Base-by-base conservation (phyloP, 1,139 yeast genomes). In the Saccharomyces hybrid region DNA sequence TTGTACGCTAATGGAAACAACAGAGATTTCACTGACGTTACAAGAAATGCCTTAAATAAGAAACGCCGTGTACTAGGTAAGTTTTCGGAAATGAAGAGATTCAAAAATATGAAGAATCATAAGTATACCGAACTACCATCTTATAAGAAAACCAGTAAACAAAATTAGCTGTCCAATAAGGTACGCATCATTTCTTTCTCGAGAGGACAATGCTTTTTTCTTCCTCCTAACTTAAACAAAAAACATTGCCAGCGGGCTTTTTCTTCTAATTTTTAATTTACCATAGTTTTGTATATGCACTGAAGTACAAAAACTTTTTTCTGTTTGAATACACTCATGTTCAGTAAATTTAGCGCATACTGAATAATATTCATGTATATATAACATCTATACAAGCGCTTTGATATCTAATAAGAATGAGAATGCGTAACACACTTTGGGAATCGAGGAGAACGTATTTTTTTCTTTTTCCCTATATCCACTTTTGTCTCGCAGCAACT, bases 1-100 rank as follows among this genome's bases (percentile, higher is more conserved):
- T 77, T 84, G 11, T 74, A 72, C 61, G 57, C 78, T 54, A 86
- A 84, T 65, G 57, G 59, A n/a, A 76, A 74, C 59, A 73, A 78
- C 55, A 73, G 81, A 63, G 83, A 79, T 60, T 70, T 79, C 50
- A 69, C 78, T 2, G 71, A 65, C 38, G 64, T 79, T 34, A 75
- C 73, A 51, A 68, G 67, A 47, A 78, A 78, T 57, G 79, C 81
- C 53, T 75, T 75, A 70, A 82, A 77, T 61, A 76, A 77, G 61
- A 79, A 76, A 64, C 78, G 77, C 48, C 77, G 78, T 54, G 76
- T 74, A 7, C 53, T 74, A 48, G 77, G 77, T 50, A 70, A 66
- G 52, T 63, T 73, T 47, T 66, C 69, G 46, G 77, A 78, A 50
- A 61, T 61, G 58, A 64, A 61, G 50, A 65, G 57, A 48, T 68